A percentile compares a stretch with the other conserved stretches of the same genome.
phyloP scores from a whole-genome alignment of 768 basidiomycete genomes.

The Suillus cothurnatus region DNA sequence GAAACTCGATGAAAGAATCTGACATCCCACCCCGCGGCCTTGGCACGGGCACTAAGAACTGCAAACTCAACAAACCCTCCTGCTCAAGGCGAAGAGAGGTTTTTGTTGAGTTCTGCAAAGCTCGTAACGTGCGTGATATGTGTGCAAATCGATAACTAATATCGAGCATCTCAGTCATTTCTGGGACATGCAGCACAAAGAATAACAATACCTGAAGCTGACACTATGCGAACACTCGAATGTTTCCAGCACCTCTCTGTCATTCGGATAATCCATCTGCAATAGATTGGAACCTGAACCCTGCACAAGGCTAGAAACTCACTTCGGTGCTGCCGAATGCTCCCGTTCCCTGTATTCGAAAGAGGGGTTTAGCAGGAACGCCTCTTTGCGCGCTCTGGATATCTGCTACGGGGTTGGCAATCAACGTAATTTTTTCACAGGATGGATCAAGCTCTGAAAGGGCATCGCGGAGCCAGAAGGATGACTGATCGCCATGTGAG shows the following conservation, averaged over 20 bases:
- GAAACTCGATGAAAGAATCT: conserved; percentile 84
- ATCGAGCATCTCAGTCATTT: neutral
- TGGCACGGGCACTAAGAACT: conserved; percentile 80
- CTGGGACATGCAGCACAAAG: neutral
- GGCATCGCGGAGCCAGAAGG: conserved; percentile 93
- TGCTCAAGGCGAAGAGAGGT: conserved; percentile 87
- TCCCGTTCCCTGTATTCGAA: conserved; percentile 81
- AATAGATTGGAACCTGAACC: conserved; percentile 2
- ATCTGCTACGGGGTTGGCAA: conserved; percentile 63
- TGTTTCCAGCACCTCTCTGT: conserved; percentile 85
- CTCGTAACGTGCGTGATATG: conserved; percentile 68
- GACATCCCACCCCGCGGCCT: conserved; percentile 41
- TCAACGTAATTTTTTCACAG: conserved; percentile 82
- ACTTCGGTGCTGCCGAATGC: conserved; percentile 88
- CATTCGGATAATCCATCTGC: conserved; percentile 96
- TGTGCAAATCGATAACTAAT: conserved; percentile 83
- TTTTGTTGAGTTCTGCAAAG: conserved; percentile 82
- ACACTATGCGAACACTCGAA: conserved; percentile 78
- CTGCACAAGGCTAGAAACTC: conserved; percentile 11
- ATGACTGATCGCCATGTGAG: conserved; percentile 40
- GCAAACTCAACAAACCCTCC: conserved; percentile 81
- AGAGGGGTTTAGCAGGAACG: conserved; percentile 53
- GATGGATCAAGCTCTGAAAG: conserved; percentile 90
- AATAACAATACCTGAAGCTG: conserved; percentile 61
- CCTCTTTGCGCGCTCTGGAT: conserved; percentile 20